These are phyloP conservation scores for Emmonsiellopsis sp. DNA, from an alignment of 2,329 filamentous ascomycete genomes.

Conservation along the genomic window DNA sequence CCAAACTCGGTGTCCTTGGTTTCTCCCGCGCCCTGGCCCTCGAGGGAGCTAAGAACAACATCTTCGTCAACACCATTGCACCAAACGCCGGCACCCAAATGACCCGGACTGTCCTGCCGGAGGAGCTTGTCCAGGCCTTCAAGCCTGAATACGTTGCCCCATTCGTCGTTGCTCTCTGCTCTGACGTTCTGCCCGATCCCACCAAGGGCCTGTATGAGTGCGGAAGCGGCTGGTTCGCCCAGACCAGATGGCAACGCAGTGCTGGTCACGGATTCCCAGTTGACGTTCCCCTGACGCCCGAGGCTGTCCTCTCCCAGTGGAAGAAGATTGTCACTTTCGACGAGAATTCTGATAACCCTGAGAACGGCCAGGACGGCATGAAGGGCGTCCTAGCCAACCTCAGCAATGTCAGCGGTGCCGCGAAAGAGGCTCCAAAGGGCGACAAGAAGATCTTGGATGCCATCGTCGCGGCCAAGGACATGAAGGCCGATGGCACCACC, in stretches of 20 bases:
- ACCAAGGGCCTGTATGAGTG: slow-evolving; percentile 90
- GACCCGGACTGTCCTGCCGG: slow-evolving; percentile 87
- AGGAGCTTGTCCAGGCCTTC: slow-evolving; percentile 97
- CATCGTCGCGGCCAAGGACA: slow-evolving; percentile 66
- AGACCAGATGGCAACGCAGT: slow-evolving; percentile 88
- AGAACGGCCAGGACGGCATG: slow-evolving; percentile 64
- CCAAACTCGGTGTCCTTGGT: slow-evolving; percentile 86
- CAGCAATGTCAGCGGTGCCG: slow-evolving; percentile 56
- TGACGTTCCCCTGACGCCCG: slow-evolving; percentile 71
- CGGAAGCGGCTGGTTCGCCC: slow-evolving; percentile 84
- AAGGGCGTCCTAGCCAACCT: slow-evolving; percentile 78
- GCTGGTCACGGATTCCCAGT: slow-evolving; percentile 87
- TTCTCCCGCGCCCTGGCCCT: slow-evolving; percentile 88
- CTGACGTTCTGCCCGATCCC: slow-evolving; percentile 75
- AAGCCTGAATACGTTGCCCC: slow-evolving; percentile 98
- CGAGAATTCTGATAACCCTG: slow-evolving; percentile 77
- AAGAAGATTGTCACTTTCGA: slow-evolving; percentile 77
- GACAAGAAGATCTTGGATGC: slow-evolving; percentile 60
- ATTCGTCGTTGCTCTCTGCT: slow-evolving; percentile 75
- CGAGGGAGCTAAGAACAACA: slow-evolving; percentile 95
- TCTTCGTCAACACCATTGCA: slow-evolving; percentile 94
- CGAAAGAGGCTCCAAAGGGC: slow-evolving; percentile 32
- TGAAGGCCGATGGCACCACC: slow-evolving; percentile 61
- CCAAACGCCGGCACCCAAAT: slow-evolving; percentile 94
- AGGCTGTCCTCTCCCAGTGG: slow-evolving; percentile 70